Base-by-base conservation (phyloP, 768 basidiomycete genomes). In the Leccinum broughii region DNA sequence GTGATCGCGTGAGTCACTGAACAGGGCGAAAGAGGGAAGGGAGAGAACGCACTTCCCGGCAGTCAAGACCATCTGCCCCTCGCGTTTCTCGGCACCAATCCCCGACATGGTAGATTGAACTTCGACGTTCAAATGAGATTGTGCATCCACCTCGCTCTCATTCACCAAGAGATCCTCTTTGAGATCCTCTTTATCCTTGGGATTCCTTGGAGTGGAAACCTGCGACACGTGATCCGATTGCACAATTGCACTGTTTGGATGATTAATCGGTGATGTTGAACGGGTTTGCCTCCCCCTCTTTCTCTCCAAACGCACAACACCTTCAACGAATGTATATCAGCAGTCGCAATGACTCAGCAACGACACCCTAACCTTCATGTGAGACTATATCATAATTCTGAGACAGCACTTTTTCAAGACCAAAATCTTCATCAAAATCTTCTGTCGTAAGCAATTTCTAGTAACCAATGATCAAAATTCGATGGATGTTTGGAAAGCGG, bases 371-470 rank as follows among this genome's bases (percentile, higher is more conserved):
- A 28, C 62, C 48, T n/a, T 57, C 14, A 2, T 15, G 24, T 44
- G 34, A 64, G 35, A 52, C 41, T 52, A 55, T 22, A 39, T 14
- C 17, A 46, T 24, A 63, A 48, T 59, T 46, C 15, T 48, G 41
- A 48, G 41, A 39, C 17, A 63, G 22, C 34, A 17, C 51, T 22
- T 10, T n/a, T 6, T 55, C 49, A 1, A 64, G 62, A 34, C 14
- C 0, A 39, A 5, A 13, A 20, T 32, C 49, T 4, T 44, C 4
- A 24, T 24, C 13, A 26, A 64, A 35, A 2, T 63, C 53, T 32
- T 39, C 3, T 11, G 13, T 30, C 24, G 51, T 57, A 17, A 63
- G 51, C 14, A 26, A 14, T 17, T 26, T 46, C 61, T 62, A 34
- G 50, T 6, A 35, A n/a, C 28, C 32, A 24, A 4, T 34, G 46